Conservation (phyloP, 1,284 basidiomycete genomes). For the Moesziomyces parantarcticus region DNA sequence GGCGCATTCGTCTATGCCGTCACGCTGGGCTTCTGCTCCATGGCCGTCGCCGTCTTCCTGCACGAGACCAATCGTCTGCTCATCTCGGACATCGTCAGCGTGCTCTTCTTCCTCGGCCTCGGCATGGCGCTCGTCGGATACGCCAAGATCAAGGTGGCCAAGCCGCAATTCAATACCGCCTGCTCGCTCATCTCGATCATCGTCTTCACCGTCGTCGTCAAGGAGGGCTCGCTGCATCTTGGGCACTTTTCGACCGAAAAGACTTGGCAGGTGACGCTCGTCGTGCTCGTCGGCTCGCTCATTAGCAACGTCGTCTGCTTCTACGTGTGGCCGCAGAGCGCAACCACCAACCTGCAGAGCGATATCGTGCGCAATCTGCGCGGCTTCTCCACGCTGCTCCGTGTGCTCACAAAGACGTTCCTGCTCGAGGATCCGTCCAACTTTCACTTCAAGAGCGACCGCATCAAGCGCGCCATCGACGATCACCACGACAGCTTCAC, state of each 20-base stretch:
- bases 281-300: slow-evolving; percentile 79
- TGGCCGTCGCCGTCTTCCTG: slow-evolving; percentile 70
- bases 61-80: slow-evolving; percentile 71
- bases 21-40: slow-evolving; percentile 79
- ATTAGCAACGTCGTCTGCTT: slow-evolving; percentile 88
- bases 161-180: slow-evolving; percentile 92
- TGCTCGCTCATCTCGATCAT: slow-evolving; percentile 61
- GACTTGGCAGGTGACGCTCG: slow-evolving; percentile 70
- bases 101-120: slow-evolving; percentile 77
- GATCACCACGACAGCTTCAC: slow-evolving; percentile 63
- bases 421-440: slow-evolving; percentile 59
- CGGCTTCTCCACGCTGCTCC: slow-evolving; percentile 59
- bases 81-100: slow-evolving; percentile 67
- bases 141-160: slow-evolving; percentile 88
- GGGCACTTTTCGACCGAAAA: slow-evolving; percentile 66
- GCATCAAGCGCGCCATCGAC: slow-evolving; percentile 61
- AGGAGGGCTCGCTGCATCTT: slow-evolving; percentile 83
- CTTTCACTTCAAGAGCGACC: slow-evolving; percentile 56
- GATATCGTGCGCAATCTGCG: slow-evolving; percentile 58
- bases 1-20: slow-evolving; percentile 79
- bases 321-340: slow-evolving; percentile 83
- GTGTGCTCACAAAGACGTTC: slow-evolving; percentile 63
- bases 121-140: slow-evolving; percentile 85
- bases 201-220: slow-evolving; percentile 73
- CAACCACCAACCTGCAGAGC: slow-evolving; percentile 80